Evolutionary conservation across 2,329 filamentous ascomycete genomes (phyloP), one percentile per base, ranked within the genome.

Genomic region (Furcasterigmium furcatum): DNA sequence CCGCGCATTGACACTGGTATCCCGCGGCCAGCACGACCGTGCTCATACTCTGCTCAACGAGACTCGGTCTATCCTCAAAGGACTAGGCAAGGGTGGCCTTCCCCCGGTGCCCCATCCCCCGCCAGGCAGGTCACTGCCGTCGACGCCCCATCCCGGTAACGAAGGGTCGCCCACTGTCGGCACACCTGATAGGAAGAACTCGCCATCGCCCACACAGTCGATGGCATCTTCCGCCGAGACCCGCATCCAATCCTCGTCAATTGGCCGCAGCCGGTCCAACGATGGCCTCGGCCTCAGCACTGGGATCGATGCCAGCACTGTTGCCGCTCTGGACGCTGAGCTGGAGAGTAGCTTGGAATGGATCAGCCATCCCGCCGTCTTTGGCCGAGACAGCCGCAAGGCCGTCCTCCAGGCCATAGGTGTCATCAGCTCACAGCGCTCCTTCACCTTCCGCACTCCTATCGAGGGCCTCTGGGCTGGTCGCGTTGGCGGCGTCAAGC

Each of bases 331-430:
- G 16, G 94, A 99, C 63, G 82, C 88, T 1, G 94, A 99, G 65
- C 79, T 99, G 27, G 90, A 96, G 63, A 82, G 88, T 27, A 89
- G 88, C 42, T 73, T 99, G 14, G 94, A 99, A 67, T 99, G 94
- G 94, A 97, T 99, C 66, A 91, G 87, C 61, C 94, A 99, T 60
- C 94, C 94, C 2, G 91, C 91, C 2, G 89, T 97, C 3, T 99
- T 99, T 62, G 86, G 88, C 9, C 84, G 94, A 30, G 94, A 99
- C 63, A 94, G 88, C 47, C 85, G 94, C 58, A 99, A 99, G 72
- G 90, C 92, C 5, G 91, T 99, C 3, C 76, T 99, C 20, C 94
- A 99, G 65, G 90, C 91, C 14, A 97, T 99, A 54, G 92, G 94
- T 7, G 91, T 97, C 50, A 96, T 99, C 56, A 94, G 88, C 59